Conservation (phyloP, 805 yeast genomes). For the Yarrowia osloensis region DNA sequence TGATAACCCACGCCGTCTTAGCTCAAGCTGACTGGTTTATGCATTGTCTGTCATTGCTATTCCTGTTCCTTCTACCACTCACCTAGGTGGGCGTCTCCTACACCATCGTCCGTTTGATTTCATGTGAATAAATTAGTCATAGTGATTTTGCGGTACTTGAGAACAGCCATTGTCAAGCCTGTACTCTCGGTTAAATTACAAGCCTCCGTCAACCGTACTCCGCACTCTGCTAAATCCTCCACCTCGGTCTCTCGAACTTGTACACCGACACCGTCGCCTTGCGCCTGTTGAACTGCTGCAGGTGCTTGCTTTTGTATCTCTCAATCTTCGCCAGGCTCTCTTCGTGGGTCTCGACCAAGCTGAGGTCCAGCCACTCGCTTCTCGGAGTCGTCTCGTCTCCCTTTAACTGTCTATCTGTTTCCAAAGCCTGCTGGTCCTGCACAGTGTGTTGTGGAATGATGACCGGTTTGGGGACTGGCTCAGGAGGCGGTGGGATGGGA, state of each 20-base stretch:
- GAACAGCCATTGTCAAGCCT: too few species aligned
- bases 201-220: too few species aligned
- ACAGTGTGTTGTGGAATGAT: background rate
- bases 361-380: background rate
- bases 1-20: too few species aligned
- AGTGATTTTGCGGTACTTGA: too few species aligned
- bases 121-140: too few species aligned
- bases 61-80: too few species aligned
- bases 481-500: background rate
- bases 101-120: too few species aligned
- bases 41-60: too few species aligned
- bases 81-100: too few species aligned
- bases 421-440: background rate
- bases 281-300: background rate
- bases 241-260: slow-evolving; percentile 1
- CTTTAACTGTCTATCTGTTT: background rate
- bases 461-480: background rate
- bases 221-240: background rate
- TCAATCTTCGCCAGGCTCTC: background rate
- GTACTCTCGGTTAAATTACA: too few species aligned
- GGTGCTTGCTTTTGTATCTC: background rate
- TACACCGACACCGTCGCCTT: background rate
- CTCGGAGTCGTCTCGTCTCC: background rate
- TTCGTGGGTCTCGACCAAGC: background rate
- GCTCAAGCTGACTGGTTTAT: too few species aligned